phyloP scores from a whole-genome alignment of 2,329 filamentous ascomycete species.

The Ceratocystis lukuohia region DNA sequence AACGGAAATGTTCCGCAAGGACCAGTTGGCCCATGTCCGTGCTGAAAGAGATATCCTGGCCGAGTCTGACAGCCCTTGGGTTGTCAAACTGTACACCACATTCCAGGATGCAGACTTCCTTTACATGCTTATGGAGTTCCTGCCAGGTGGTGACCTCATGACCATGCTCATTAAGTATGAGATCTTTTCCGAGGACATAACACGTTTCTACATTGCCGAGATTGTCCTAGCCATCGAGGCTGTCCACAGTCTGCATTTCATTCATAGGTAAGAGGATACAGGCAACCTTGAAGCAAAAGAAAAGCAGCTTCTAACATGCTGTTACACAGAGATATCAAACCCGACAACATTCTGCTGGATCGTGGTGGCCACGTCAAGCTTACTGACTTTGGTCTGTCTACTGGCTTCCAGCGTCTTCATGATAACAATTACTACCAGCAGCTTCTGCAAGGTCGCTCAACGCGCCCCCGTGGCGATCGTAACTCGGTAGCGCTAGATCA shows the following conservation, averaged over 20 bases:
- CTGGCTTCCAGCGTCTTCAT: constrained; percentile 65
- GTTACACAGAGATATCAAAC: constrained; percentile 54
- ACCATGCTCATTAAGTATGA: constrained; percentile 99
- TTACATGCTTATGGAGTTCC: constrained; percentile 99
- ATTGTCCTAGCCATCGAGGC: constrained; percentile 97
- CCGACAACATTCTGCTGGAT: constrained; percentile 67
- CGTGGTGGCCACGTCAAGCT: constrained; percentile 67
- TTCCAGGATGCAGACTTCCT: constrained; percentile 95
- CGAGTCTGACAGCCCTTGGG: constrained; percentile 98
- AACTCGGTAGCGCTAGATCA: constrained; percentile 93
- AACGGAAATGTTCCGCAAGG: constrained; percentile 99
- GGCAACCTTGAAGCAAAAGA: not conserved
- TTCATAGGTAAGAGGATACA: constrained; percentile 62
- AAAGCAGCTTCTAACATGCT: not conserved
- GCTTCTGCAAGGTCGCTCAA: constrained; percentile 44
- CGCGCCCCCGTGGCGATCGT: constrained; percentile 50
- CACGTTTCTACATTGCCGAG: constrained; percentile 97
- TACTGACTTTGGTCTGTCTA: constrained; percentile 69
- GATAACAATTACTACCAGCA: constrained; percentile 68
- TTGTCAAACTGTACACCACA: constrained; percentile 94
- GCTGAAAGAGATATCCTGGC: constrained; percentile 95
- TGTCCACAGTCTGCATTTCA: constrained; percentile 94
- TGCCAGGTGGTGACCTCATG: constrained; percentile 96
- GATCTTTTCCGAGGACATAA: constrained; percentile 98
- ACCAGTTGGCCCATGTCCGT: constrained; percentile 92